These are phyloP conservation scores for Senecio squalidus DNA, from an alignment of 140 eudicot species.

Conservation along the genomic window DNA sequence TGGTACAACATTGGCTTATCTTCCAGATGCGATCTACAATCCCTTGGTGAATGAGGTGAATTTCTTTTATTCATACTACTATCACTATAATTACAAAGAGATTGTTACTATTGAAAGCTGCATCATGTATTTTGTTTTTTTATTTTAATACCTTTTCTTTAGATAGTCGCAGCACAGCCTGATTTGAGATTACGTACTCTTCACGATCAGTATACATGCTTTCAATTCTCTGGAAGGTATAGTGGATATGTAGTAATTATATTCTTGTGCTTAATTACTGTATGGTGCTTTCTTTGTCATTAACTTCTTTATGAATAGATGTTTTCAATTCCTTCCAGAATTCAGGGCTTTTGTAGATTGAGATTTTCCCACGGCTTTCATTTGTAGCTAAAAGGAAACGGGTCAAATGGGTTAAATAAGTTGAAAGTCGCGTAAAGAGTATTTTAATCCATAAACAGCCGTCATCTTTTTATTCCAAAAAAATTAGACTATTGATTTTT, in stretches of 20 bases:
- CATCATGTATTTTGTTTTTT: constrained; percentile 14
- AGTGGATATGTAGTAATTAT: constrained; percentile 16
- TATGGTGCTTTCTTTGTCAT: not conserved
- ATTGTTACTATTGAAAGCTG: constrained; percentile 8
- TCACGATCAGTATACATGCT: constrained; percentile 86
- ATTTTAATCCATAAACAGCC: not conserved
- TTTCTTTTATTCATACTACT: not conserved
- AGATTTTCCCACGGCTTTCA: constrained; percentile 3
- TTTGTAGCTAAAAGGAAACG: too few relatives aligned
- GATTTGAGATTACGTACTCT: constrained; percentile 61
- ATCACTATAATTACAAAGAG: not conserved
- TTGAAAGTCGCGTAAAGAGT: not conserved
- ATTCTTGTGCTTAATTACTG: constrained; percentile 1
- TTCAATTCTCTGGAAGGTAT: constrained; percentile 82
- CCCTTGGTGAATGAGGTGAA: constrained; percentile 62
- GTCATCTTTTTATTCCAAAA: not conserved
- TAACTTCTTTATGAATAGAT: not conserved
- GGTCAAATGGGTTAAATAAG: not conserved
- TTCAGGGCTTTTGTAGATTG: not conserved
- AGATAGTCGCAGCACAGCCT: constrained; percentile 85
- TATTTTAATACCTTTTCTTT: constrained; percentile 6
- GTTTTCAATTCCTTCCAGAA: not conserved
- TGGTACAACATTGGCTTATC: constrained; percentile 96
- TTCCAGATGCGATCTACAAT: constrained; percentile 72
- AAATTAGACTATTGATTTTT: not conserved